phyloP scores from a whole-genome alignment of 2,329 filamentous ascomycete genomes.

The Calonectria crousiana region DNA sequence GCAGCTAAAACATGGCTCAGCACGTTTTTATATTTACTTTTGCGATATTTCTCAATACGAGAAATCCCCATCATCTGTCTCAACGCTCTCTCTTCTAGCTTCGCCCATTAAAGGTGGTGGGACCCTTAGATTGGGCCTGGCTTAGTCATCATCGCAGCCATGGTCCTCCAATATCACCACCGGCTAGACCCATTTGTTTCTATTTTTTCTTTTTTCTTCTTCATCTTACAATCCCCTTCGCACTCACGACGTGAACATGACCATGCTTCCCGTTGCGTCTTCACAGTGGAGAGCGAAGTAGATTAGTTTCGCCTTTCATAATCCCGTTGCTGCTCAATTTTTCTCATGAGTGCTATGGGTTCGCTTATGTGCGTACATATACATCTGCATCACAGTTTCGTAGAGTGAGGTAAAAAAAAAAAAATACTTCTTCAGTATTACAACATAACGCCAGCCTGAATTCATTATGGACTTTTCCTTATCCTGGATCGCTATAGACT shows the following conservation, averaged over 20 bases:
- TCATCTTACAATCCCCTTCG: constrained; percentile 62
- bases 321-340: constrained; percentile 64
- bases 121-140: background rate
- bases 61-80: background rate
- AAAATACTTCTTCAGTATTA: constrained; percentile 15
- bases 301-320: constrained; percentile 69
- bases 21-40: background rate
- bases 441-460: constrained; percentile 33
- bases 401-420: background rate
- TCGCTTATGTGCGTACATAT: constrained; percentile 73
- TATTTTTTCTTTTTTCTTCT: constrained; percentile 46
- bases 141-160: constrained; percentile 38
- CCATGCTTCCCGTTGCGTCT: constrained; percentile 53
- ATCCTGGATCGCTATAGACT: constrained; percentile 44
- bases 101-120: background rate
- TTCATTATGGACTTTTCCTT: constrained; percentile 45
- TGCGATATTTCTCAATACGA: constrained; percentile 2
- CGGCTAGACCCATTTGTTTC: constrained; percentile 15
- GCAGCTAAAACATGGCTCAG: background rate
- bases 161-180: constrained; percentile 27
- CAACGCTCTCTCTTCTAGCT: background rate
- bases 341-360: constrained; percentile 64
- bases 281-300: constrained; percentile 65
- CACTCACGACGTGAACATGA: constrained; percentile 51
- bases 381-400: constrained; percentile 11